Base-by-base conservation (phyloP, 2,329 filamentous ascomycete species). In the Cladophialophora bantiana region DNA sequence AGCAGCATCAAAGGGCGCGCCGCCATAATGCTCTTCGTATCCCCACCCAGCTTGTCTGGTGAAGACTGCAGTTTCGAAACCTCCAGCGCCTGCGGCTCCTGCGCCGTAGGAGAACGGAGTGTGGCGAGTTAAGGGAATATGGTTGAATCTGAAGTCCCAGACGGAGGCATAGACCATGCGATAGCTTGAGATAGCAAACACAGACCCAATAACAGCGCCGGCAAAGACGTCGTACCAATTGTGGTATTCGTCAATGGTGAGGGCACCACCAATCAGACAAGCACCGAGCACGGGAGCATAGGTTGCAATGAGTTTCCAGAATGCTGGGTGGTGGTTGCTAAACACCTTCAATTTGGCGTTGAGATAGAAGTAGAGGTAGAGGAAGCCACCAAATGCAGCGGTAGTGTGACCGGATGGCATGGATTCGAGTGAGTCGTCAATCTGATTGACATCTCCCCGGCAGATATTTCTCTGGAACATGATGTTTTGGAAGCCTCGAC, bases 291-390 rank as follows among this genome's bases (percentile, higher is more conserved):
- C 78, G 0, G 90, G 90, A 0, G 86, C 83, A 73, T 89, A 90
- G 31, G 87, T 80, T 15, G 82, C 84, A 36, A 90, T 81, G 12
- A 92, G 78, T 79, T 92, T 92, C 90, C 90, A 92, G 84, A 91
- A 87, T 12, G 87, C 82, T 0, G 90, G 86, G 74, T 92, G 90
- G 75, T 90, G 89, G 80, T 91, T 89, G 69, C 86, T 81, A 72
- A 88, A 92, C 64, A 92, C 85, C 82, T 92, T 93, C 71, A 93
- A 83, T 80, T 93, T 93, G 56, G 89, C 90, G 76, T 93, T 93
- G 53, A 93, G 85, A 79, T 92, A 93, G 1, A 93, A 81, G 71
- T 84, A 89, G 2, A 93, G 79, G 74, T 86, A 93, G 26, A 91
- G 83, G 57, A 73, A 72, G 7, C 71, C 72, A 9, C 68, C 71